These are phyloP conservation scores for Sporobolomyces phaffii DNA, from an alignment of 768 basidiomycete genomes.

Conservation along the genomic window DNA sequence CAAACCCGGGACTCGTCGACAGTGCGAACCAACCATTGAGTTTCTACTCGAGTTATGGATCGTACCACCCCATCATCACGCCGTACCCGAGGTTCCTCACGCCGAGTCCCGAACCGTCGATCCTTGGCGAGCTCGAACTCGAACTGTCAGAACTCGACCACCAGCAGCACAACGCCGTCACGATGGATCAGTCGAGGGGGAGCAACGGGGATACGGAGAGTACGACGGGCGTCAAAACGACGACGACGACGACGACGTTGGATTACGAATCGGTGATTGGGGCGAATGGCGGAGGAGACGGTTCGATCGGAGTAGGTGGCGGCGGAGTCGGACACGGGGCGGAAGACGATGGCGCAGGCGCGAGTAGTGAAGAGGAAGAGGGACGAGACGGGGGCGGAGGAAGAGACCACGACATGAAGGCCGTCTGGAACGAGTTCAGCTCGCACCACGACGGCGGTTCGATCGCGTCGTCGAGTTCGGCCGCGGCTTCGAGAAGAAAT, in stretches of 20 bases:
- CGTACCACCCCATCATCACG: constrained; percentile 31
- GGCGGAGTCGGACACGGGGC: neutral
- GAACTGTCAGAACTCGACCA: constrained; percentile 9
- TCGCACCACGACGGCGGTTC: neutral
- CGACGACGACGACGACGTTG: too few species aligned
- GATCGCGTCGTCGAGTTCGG: too few species aligned
- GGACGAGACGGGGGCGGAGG: neutral
- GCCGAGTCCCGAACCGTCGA: constrained; percentile 29
- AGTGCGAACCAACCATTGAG: neutral
- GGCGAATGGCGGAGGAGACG: neutral
- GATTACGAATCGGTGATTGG: constrained; percentile 6
- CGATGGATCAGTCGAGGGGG: too few species aligned
- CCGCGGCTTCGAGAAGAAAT: too few species aligned
- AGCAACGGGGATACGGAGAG: too few species aligned
- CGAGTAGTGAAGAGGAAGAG: neutral
- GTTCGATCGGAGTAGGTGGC: too few species aligned
- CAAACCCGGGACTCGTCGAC: neutral
- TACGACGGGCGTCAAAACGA: too few species aligned
- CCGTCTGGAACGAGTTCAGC: neutral
- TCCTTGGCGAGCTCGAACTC: constrained; percentile 33
- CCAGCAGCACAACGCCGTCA: neutral
- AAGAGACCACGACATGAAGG: neutral
- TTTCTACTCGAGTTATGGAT: constrained; percentile 37
- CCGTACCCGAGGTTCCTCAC: constrained; percentile 37
- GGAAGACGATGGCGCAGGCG: constrained; percentile 7